phyloP scores from a whole-genome alignment of 1,139 yeast species.

The Arxiozyma slooffiae region DNA sequence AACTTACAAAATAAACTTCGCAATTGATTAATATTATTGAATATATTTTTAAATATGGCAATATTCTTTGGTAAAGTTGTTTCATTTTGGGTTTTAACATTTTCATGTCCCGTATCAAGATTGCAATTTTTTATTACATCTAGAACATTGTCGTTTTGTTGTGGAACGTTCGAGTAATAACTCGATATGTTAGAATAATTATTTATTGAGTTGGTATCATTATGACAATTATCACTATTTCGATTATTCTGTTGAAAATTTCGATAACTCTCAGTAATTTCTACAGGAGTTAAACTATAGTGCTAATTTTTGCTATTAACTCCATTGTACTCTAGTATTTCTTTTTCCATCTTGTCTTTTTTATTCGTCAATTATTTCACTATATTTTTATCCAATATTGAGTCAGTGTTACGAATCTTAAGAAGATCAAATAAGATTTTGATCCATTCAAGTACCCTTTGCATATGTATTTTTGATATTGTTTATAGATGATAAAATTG shows the following conservation, averaged over 20 bases:
- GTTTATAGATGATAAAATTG: conserved; percentile 15
- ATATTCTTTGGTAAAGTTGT: conserved; percentile 17
- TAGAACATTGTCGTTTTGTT: too few species aligned
- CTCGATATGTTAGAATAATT: not conserved
- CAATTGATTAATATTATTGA: conserved; percentile 10
- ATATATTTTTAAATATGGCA: conserved; percentile 14
- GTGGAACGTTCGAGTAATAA: not conserved
- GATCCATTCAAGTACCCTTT: conserved; percentile 18
- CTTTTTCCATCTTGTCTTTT: conserved; percentile 10
- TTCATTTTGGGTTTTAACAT: not conserved
- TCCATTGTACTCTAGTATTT: conserved; percentile 14
- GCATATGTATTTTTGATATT: conserved; percentile 20
- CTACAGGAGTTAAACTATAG: conserved; percentile 21
- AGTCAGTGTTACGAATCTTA: not conserved
- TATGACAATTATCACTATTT: not conserved
- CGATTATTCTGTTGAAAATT: not conserved
- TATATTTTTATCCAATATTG: not conserved
- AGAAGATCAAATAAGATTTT: conserved; percentile 10
- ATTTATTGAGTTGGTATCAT: not conserved
- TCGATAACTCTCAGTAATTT: conserved; percentile 23
- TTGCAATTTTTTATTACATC: not conserved
- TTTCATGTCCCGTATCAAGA: not conserved
- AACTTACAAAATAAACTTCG: conserved; percentile 7
- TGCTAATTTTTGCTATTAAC: conserved; percentile 13
- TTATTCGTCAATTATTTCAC: too few species aligned